Evolutionary conservation across 768 basidiomycete genomes (phyloP).

Genomic region (Tephrocybe sp.): DNA sequence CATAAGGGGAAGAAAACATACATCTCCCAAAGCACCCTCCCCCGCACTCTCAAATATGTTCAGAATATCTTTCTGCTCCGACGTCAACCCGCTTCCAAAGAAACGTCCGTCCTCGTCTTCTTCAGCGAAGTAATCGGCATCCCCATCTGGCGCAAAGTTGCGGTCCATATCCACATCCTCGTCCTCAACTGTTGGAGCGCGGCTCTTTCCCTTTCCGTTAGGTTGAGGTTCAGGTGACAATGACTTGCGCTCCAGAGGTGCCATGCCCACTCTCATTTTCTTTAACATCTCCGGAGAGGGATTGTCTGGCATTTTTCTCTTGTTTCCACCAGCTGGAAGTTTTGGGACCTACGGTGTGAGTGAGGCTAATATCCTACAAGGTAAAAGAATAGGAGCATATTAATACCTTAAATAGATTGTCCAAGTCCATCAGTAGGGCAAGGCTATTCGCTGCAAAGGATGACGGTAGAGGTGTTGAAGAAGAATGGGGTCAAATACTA

Average conservation of each 20-base stretch:
- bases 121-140: conserved; percentile 88
- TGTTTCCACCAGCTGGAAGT: conserved; percentile 61
- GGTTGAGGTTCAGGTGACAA: conserved; percentile 8
- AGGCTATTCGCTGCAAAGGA: too few relatives aligned
- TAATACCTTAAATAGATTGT: too few relatives aligned
- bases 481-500: too few relatives aligned
- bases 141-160: conserved; percentile 80
- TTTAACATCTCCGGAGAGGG: conserved; percentile 84
- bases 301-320: conserved; percentile 74
- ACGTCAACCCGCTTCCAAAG: conserved; percentile 91
- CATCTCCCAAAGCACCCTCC: conserved; percentile 66
- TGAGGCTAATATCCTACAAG: conserved; percentile 7
- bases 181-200: conserved; percentile 61
- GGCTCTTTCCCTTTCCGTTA: conserved; percentile 26
- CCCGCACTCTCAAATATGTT: conserved; percentile 87
- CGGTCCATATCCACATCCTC: conserved; percentile 45
- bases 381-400: too few relatives aligned
- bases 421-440: too few relatives aligned
- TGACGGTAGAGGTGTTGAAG: too few relatives aligned
- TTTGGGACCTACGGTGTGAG: conserved; percentile 54
- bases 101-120: conserved; percentile 93
- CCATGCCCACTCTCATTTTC: conserved; percentile 63
- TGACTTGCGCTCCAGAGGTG: conserved; percentile 12
- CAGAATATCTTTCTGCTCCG: conserved; percentile 92
- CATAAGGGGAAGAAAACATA: conserved; percentile 35